Evolutionary conservation across 2,329 filamentous ascomycete genomes (phyloP).

Genomic region (Botryosphaeria dothidea): DNA sequence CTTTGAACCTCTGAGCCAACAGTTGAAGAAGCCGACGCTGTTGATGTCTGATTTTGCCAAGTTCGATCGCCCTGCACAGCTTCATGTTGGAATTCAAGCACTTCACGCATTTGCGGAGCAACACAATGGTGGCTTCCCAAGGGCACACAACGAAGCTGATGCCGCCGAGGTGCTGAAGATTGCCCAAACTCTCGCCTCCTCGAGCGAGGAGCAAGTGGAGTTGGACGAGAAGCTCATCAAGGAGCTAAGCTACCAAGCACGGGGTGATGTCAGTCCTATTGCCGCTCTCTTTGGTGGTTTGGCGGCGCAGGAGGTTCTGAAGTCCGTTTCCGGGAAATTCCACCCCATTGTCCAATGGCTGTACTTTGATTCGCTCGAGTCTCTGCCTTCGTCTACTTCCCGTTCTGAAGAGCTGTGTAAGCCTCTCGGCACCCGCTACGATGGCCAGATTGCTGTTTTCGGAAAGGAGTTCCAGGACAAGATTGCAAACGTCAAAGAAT

Average conservation of each 20-base stretch:
- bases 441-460: conserved; percentile 96
- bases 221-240: conserved; percentile 89
- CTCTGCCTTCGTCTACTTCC: conserved; percentile 71
- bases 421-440: conserved; percentile 82
- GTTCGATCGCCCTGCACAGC: conserved; percentile 89
- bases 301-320: conserved; percentile 90
- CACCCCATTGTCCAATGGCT: conserved; percentile 93
- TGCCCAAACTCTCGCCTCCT: conserved; percentile 70
- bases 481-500: conserved; percentile 85
- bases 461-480: conserved; percentile 93
- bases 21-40: conserved; percentile 85
- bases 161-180: conserved; percentile 75
- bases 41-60: conserved; percentile 96
- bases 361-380: conserved; percentile 98
- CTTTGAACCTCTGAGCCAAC: conserved; percentile 77
- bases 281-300: conserved; percentile 94
- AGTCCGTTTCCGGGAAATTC: conserved; percentile 97
- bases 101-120: conserved; percentile 80
- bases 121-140: conserved; percentile 71
- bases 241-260: conserved; percentile 92
- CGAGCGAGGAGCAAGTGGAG: conserved; percentile 71
- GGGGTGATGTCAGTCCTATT: conserved; percentile 87
- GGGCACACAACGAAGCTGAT: conserved; percentile 82
- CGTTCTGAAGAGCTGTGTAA: conserved; percentile 87
- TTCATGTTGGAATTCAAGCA: conserved; percentile 91